phyloP scores from a whole-genome alignment of 441 rosid species.

The Syzygium malaccense region DNA sequence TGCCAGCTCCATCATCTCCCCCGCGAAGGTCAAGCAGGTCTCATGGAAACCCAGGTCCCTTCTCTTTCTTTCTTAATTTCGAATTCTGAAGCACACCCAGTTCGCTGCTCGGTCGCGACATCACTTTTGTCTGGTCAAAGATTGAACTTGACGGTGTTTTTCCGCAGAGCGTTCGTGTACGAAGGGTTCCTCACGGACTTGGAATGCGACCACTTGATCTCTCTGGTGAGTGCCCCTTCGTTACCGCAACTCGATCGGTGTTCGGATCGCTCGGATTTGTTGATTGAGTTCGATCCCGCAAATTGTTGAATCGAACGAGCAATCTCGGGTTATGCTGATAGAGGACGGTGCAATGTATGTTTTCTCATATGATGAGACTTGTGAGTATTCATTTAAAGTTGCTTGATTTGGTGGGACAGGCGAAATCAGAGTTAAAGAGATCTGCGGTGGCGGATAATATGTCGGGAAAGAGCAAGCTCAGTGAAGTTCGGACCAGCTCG shows the following conservation, averaged over 20 bases:
- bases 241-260: background rate
- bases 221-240: slow-evolving; percentile 40
- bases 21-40: slow-evolving; percentile 82
- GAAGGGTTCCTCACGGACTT: slow-evolving; percentile 84
- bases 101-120: background rate
- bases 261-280: background rate
- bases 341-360: background rate
- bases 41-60: slow-evolving; percentile 83
- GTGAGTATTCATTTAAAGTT: background rate
- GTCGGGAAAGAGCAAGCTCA: slow-evolving; percentile 75
- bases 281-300: background rate
- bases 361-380: background rate
- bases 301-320: background rate
- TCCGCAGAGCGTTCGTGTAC: slow-evolving; percentile 78
- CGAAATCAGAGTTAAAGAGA: slow-evolving; percentile 82
- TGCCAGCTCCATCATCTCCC: slow-evolving; percentile 59
- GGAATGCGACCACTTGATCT: slow-evolving; percentile 91
- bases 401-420: slow-evolving; percentile 26
- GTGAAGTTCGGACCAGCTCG: slow-evolving; percentile 90
- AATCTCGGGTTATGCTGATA: background rate
- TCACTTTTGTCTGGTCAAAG: background rate
- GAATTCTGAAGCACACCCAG: background rate
- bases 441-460: slow-evolving; percentile 93
- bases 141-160: background rate
- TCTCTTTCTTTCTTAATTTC: background rate